Evolutionary conservation across 2,329 filamentous ascomycete genomes (phyloP).

Genomic region (Neophaeococcomyces aloes): DNA sequence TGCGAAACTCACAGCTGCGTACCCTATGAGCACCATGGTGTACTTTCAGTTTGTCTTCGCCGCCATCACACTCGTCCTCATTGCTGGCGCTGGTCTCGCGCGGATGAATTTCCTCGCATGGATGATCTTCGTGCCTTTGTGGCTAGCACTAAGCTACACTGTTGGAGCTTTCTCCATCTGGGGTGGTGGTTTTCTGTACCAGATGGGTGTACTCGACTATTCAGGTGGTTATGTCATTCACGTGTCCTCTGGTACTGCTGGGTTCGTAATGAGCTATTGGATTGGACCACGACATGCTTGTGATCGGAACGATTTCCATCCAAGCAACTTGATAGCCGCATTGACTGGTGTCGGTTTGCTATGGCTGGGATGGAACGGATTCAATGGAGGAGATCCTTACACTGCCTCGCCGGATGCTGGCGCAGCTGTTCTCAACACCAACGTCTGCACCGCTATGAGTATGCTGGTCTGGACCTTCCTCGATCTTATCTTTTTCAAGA

Average conservation of each 20-base stretch:
- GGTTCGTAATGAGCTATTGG: constrained; percentile 39
- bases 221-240: constrained; percentile 46
- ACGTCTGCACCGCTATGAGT: constrained; percentile 40
- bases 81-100: constrained; percentile 38
- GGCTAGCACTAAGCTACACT: constrained; percentile 39
- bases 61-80: constrained; percentile 40
- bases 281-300: constrained; percentile 37
- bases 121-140: constrained; percentile 44
- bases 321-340: constrained; percentile 38
- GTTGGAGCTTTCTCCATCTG: constrained; percentile 35
- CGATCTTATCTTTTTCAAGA: constrained; percentile 39
- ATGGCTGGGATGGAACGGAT: constrained; percentile 44
- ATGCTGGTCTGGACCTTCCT: constrained; percentile 38
- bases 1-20: constrained; percentile 32
- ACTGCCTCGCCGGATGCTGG: constrained; percentile 40
- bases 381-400: constrained; percentile 46
- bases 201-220: constrained; percentile 41
- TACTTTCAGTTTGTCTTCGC: constrained; percentile 47
- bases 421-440: constrained; percentile 43
- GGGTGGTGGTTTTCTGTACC: constrained; percentile 38
- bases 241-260: constrained; percentile 42
- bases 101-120: constrained; percentile 43
- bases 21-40: constrained; percentile 40
- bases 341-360: constrained; percentile 41
- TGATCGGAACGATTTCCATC: constrained; percentile 37